Evolutionary conservation across 106 monocot genomes (phyloP), one percentile per base, ranked within the genome.

Genomic region (Allium sativum): DNA sequence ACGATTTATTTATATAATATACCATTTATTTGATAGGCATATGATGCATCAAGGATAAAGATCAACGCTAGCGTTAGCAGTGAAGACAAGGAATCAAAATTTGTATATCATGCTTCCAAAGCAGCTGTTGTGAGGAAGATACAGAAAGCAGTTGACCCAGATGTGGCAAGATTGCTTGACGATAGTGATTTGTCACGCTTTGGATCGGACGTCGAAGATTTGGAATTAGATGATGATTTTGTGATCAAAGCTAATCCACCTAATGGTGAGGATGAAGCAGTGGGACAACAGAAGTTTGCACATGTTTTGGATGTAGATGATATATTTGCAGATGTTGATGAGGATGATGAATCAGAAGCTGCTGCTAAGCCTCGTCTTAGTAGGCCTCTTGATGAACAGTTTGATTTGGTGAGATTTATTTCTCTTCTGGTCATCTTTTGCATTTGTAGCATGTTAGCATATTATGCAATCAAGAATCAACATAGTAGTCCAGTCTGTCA

Each of bases 181-280:
- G 82, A 92, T 21, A 69, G 69, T 42, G 82, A 91, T 63, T 51
- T 82, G 68, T 87, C 87, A 10, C 68, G 79, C 64, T 84, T 91
- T 70, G 96, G 77, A 16, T 96, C 82, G 3, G 96, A 96, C 67
- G 69, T 69, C 16, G 96, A 96, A 77, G 91, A 96, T 22, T 68
- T 96, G 62, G 91, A 96, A 40, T 68, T 96, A 58, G 96, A 96
- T 67, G 96, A 96, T 68, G 91, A 96, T 82, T 96, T 96, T 20
- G 84, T 96, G 1, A 50, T 76, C 15, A 77, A 74, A 62, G 96
- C 96, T 7, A 95, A 95, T 65, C 51, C 66, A 10, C 53, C 51
- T 31, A 79, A 73, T 8, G 81, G 46, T 17, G 81, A 55, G 14
- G 71, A 62, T 18, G 77, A 41, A 14, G 69, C 62, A 20, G 62